These are phyloP conservation scores for Daldinia bambusicola DNA, from an alignment of 495 filamentous ascomycete genomes.

Conservation along the genomic window DNA sequence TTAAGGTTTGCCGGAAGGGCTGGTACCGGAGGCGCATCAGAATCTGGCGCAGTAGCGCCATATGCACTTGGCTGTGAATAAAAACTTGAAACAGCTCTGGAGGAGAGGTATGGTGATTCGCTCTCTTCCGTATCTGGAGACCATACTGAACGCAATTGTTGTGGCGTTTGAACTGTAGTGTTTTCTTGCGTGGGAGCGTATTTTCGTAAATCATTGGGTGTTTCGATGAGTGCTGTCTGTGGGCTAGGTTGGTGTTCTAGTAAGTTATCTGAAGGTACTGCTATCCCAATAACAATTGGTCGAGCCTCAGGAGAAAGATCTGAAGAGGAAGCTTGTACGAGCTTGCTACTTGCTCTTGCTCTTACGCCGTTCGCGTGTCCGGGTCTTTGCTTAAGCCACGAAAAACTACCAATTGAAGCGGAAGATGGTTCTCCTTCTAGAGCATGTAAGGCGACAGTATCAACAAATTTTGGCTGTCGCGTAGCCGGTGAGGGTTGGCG, in stretches of 20 bases:
- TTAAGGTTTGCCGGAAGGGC: slow-evolving; percentile 63
- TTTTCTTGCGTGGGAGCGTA: slow-evolving; percentile 48
- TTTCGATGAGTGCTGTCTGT: slow-evolving; percentile 58
- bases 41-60: slow-evolving; percentile 39
- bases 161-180: slow-evolving; percentile 72
- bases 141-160: slow-evolving; percentile 71
- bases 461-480: slow-evolving; percentile 55
- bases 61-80: slow-evolving; percentile 71
- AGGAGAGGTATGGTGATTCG: slow-evolving; percentile 43
- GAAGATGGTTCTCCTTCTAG: slow-evolving; percentile 56
- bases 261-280: slow-evolving; percentile 70
- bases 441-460: slow-evolving; percentile 61
- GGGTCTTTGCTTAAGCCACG: slow-evolving; percentile 55
- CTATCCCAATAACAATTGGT: slow-evolving; percentile 82
- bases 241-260: slow-evolving; percentile 62
- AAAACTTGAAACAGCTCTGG: slow-evolving; percentile 67
- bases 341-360: slow-evolving; percentile 30
- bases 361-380: slow-evolving; percentile 42
- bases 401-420: slow-evolving; percentile 55
- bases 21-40: slow-evolving; percentile 69
- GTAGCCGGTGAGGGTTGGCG: slow-evolving; percentile 26
- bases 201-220: slow-evolving; percentile 50
- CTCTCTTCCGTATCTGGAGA: slow-evolving; percentile 60
- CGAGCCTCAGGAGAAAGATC: slow-evolving; percentile 80
- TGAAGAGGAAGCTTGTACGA: slow-evolving; percentile 33